Base-by-base conservation (phyloP, 2,329 filamentous ascomycete species). In the Ophiosphaerella narmari region DNA sequence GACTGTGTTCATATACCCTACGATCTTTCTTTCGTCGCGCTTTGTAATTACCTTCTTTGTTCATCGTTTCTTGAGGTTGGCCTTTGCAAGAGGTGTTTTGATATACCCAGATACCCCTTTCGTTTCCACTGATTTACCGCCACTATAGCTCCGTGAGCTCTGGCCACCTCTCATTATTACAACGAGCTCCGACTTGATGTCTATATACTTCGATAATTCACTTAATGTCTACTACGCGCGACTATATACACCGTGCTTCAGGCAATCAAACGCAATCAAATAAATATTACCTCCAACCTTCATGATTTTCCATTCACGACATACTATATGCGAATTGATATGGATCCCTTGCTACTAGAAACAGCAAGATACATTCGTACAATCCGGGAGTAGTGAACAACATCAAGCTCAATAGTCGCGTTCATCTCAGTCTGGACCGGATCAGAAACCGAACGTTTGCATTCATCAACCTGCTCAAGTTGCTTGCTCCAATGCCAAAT, bases 181-280 rank as follows among this genome's bases (percentile, higher is more conserved):
- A 23, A 63, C 32, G 60, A 59, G 57, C 51, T 58, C 60, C 55
- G 59, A 62, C 46, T 43, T 55, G 36, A 62, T 40, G 59, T 58
- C 49, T 45, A 48, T 43, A 51, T 35, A 53, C 44, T 32, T 35
- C 38, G 57, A 44, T 60, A 63, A 39, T 40, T 52, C 48, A 43
- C 50, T 34, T 57, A 50, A 55, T 55, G 52, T 61, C 50, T 60
- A 57, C 47, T 51, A 38, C 43, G 31, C 44, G 37, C 36, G 14
- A 33, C 23, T 24, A 23, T 31, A 29, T 31, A 42, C 13, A 23
- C 39, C 29, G 45, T 39, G 41, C 16, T 21, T 39, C 47, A 35
- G 38, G 38, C 39, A 50, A 46, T 29, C 39, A 23, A 26, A 37
- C 4, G 7, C 39, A 42, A 29, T n/a, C 31, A 35, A 41, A 39